A percentile compares a stretch with the other conserved stretches of the same genome.
Conservation (phyloP, 148 eudicot genomes). For the Rhododendron henanense region DNA sequence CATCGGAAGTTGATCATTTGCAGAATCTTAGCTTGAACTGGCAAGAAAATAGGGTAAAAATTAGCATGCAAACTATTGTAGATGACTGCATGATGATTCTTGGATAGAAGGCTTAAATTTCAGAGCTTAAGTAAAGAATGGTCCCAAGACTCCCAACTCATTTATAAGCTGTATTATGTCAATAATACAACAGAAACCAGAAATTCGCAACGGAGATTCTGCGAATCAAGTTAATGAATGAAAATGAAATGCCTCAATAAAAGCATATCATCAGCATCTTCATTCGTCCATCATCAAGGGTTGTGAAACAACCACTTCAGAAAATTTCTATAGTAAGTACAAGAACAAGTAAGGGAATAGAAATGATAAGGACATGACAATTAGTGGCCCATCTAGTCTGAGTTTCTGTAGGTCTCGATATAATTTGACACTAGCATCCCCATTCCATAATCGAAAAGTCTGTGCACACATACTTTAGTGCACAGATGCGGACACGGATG, state of each 20-base stretch:
- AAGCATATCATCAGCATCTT: not conserved
- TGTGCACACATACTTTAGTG: not conserved
- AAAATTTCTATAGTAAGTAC: too few relatives aligned
- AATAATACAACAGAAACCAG: not conserved
- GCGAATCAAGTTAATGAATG: not conserved
- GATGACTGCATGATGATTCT: not conserved
- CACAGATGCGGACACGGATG: not conserved
- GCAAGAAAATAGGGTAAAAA: not conserved
- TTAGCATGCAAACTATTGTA: not conserved
- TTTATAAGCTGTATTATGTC: not conserved
- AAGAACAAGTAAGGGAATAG: not conserved
- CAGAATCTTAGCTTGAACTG: not conserved
- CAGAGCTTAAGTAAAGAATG: not conserved
- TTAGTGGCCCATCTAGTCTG: not conserved
- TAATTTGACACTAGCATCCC: too few relatives aligned
- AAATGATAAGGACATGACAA: not conserved
- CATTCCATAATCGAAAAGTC: too few relatives aligned
- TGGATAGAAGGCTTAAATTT: not conserved
- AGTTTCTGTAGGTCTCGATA: too few relatives aligned
- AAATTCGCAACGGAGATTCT: not conserved
- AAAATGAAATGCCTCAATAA: not conserved
- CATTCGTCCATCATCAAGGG: not conserved
- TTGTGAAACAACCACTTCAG: not conserved
- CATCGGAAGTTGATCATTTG: not conserved
- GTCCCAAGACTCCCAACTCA: not conserved